Conservation (phyloP, 2,329 filamentous ascomycete genomes). For the Sporothrix variecibatus region DNA sequence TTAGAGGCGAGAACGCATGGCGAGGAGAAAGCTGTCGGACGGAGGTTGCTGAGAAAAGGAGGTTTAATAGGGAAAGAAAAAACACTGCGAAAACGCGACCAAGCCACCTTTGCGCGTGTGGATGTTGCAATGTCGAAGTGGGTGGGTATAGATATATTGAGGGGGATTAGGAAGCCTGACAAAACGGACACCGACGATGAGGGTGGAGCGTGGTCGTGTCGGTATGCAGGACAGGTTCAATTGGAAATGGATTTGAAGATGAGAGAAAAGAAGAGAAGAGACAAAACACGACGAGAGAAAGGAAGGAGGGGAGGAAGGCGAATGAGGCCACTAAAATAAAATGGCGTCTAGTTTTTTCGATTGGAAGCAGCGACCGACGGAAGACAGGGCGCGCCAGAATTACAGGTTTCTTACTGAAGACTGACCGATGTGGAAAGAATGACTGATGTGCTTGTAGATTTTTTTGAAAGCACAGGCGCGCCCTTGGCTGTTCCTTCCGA, state of each 20-base stretch:
- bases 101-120: constrained; percentile 20
- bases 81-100: constrained; percentile 16
- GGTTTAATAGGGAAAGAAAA: constrained; percentile 17
- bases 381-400: neutral
- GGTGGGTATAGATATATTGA: constrained; percentile 5
- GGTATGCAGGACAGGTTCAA: neutral
- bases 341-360: constrained; percentile 17
- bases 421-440: constrained; percentile 18
- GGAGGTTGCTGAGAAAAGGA: neutral
- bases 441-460: constrained; percentile 7
- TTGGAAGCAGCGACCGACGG: constrained; percentile 15
- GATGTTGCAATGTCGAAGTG: neutral
- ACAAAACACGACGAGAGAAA: neutral
- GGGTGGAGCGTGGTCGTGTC: neutral
- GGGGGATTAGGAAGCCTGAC: constrained; percentile 1
- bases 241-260: neutral
- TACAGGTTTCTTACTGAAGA: constrained; percentile 21
- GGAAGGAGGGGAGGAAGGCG: neutral
- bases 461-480: neutral
- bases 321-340: constrained; percentile 14
- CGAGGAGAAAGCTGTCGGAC: neutral
- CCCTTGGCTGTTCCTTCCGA: constrained; percentile 23
- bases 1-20: constrained; percentile 19
- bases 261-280: neutral
- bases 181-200: neutral